Evolutionary conservation across 2,329 filamentous ascomycete species (phyloP).

Genomic region (Fusarium floridanum): DNA sequence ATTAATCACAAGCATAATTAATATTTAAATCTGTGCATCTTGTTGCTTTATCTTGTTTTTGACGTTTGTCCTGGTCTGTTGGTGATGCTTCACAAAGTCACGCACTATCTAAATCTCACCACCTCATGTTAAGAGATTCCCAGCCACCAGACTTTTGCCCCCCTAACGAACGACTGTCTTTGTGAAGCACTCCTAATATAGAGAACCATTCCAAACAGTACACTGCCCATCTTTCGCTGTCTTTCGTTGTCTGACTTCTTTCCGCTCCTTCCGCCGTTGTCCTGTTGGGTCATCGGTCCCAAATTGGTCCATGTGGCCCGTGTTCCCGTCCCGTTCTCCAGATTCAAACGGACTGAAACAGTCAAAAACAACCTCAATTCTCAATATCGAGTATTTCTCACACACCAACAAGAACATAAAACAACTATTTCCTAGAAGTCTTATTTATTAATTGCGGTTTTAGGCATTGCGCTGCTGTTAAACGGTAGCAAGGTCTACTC

Average conservation of each 20-base stretch:
- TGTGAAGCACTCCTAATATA: background rate
- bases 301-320: background rate
- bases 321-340: background rate
- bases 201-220: background rate
- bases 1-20: constrained; percentile 14
- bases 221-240: too few relatives aligned
- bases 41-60: background rate
- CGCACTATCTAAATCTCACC: constrained; percentile 45
- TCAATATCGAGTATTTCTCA: background rate
- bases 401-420: background rate
- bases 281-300: background rate
- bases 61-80: background rate
- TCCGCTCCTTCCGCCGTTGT: background rate
- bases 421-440: background rate
- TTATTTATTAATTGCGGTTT: background rate
- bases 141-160: constrained; percentile 45
- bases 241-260: background rate
- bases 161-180: constrained; percentile 1
- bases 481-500: background rate
- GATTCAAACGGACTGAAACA: background rate
- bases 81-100: constrained; percentile 14
- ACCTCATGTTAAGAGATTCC: constrained; percentile 21
- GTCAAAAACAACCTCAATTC: background rate
- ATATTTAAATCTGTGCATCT: background rate
- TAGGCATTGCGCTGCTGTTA: background rate